Base-by-base conservation (phyloP, 2,329 filamentous ascomycete species). In the Diaporthe sp. region DNA sequence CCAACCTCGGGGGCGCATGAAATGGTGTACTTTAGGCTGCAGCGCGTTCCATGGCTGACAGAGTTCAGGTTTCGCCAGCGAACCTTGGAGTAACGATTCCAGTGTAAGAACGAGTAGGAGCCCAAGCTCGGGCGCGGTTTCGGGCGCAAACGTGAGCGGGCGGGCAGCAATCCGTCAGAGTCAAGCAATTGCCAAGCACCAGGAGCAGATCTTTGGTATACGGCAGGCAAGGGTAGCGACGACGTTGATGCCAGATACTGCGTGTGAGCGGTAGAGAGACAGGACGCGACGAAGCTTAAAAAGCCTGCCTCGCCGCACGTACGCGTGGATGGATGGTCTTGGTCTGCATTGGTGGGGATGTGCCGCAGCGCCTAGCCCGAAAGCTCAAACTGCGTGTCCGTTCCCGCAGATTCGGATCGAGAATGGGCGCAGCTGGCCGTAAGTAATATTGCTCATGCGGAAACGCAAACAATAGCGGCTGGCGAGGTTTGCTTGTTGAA, bases 111-210 rank as follows among this genome's bases (percentile, higher is more conserved):
- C 28, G n/a, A 42, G 65, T 34, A 42, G n/a, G 9, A 55, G 65
- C 49, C 19, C 49, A 9, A 53, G n/a, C 49, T 70, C 34, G 7
- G 65, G 49, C 65, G 65, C n/a, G 65, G 49, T 28, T 55, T 53
- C 46, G 65, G 34, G 65, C 65, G 65, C 46, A 34, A 25, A 28
- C 5, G 13, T 19, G 34, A 42, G 49, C 34, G 46, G 46, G 65
- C 65, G 65, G 46, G 49, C 34, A 42, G 34, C 65, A n/a, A 55
- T 55, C 28, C 2, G n/a, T 7, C 34, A 55, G 65, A 70, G 46
- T 55, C 65, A 70, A 53, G 51, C 34, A 55, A 42, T 25, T 13
- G 49, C 65, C 65, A 55, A 55, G 49, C n/a, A 28, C 34, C 25
- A 9, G 58, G 34, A 53, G 49, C 65, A 55, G 34, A 5, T 17